Evolutionary conservation across 805 yeast genomes (phyloP), one percentile per base, ranked within the genome.

Genomic region (Saturnispora diversa): DNA sequence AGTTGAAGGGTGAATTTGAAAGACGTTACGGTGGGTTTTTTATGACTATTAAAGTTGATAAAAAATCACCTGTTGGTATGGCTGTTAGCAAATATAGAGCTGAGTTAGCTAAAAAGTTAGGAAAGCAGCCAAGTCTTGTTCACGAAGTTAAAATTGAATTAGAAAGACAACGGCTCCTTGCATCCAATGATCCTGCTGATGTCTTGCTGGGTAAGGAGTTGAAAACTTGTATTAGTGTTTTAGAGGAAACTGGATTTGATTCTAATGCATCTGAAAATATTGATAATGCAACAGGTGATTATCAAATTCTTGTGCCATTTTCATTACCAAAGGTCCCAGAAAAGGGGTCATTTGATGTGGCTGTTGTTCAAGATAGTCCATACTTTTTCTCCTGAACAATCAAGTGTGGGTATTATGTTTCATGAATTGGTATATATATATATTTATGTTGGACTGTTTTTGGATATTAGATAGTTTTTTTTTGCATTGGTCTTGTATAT

Each of bases 331-430:
- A 66, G 0, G 73, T 85, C 31, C 96, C 96, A 11, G 64, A 70
- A 37, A 80, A 74, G 58, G 98, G 97, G 37, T 78, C 77, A 13
- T 84, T 90, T 51, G 94, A 90, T 54, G 94, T 90, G 27, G 62
- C 65, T 29, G 73, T 72, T 43, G 80, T 88, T 31, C 70, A 72
- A 54, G 74, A 78, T 37, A 84, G 95, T 47, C 69, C 70, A 24
- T 90, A 90, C 60, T 90, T 90, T 70, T 90, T 90, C 51, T 59
- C 64, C 6, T 62, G 44, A 44, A 10, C 23, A 5, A 19, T 9
- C 21, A 12, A 23, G 35, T 20, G 11, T 8, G 16, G n/a, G 11
- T 24, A 9, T 16, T 15, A 33, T 20, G 16, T 28, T 25, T 27
- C 13, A n/a, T 21, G 30, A 20, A 17, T 29, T 31, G 31, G 23